Conservation (phyloP, 2,329 filamentous ascomycete genomes). For the Amauroascus niger region DNA sequence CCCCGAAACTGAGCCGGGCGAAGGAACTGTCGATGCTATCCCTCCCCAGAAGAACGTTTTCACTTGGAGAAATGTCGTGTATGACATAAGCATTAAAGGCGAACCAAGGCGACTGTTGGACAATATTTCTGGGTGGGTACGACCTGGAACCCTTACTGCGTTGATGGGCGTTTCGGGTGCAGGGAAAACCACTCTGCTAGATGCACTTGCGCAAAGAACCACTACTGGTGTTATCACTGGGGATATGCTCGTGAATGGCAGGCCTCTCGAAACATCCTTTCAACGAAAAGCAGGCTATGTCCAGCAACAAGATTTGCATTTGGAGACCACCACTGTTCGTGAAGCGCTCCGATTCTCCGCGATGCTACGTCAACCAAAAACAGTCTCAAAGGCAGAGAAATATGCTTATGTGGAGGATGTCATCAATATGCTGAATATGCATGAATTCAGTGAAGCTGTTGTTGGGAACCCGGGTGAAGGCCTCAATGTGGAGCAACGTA, state of each 20-base stretch:
- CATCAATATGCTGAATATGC: constrained; percentile 78
- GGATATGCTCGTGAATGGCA: constrained; percentile 57
- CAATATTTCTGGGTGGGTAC: constrained; percentile 46
- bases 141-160: constrained; percentile 46
- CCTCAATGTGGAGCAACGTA: constrained; percentile 52
- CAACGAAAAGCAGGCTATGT: constrained; percentile 59
- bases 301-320: constrained; percentile 65
- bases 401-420: constrained; percentile 77
- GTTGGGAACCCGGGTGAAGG: constrained; percentile 79
- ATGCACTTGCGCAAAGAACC: constrained; percentile 49
- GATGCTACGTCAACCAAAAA: constrained; percentile 66
- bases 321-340: constrained; percentile 73
- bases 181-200: constrained; percentile 53
- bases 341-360: constrained; percentile 81
- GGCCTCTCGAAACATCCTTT: constrained; percentile 47
- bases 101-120: constrained; percentile 45
- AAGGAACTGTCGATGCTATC: constrained; percentile 19
- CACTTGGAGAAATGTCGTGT: constrained; percentile 47
- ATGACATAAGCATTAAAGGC: constrained; percentile 45
- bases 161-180: constrained; percentile 55
- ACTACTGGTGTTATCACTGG: constrained; percentile 55
- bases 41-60: constrained; percentile 35
- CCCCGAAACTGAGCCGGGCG: constrained; percentile 13
- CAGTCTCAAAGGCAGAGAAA: constrained; percentile 64
- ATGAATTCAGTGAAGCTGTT: constrained; percentile 75